A percentile compares a stretch with the other conserved stretches of the same genome.
Evolutionary conservation across 2,329 filamentous ascomycete species (phyloP).

Genomic region (Aspergillus melleus): DNA sequence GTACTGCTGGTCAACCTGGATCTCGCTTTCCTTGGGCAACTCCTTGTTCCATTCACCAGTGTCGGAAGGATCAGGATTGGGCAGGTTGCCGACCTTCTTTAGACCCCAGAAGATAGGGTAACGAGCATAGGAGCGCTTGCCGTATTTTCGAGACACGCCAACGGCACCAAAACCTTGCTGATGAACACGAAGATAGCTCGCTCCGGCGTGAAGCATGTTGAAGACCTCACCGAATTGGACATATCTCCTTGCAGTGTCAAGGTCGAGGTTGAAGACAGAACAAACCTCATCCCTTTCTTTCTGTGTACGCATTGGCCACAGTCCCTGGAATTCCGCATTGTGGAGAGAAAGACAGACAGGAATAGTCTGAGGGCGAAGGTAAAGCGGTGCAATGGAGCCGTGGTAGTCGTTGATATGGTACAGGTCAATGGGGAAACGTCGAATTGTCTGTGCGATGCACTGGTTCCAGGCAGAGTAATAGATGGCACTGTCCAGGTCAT

Average conservation of each 20-base stretch:
- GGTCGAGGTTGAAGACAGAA: conserved; percentile 62
- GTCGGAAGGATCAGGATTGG: conserved; percentile 66
- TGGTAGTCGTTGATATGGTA: conserved; percentile 70
- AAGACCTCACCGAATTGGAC: conserved; percentile 70
- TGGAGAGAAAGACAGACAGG: conserved; percentile 65
- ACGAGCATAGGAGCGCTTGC: conserved; percentile 64
- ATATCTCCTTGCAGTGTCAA: conserved; percentile 59
- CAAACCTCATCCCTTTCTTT: conserved; percentile 65
- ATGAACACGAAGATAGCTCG: conserved; percentile 65
- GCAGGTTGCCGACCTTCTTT: conserved; percentile 61
- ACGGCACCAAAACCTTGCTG: conserved; percentile 69
- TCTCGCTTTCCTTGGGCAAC: conserved; percentile 50
- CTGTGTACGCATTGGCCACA: conserved; percentile 66
- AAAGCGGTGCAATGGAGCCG: conserved; percentile 62
- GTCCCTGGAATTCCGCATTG: conserved; percentile 68
- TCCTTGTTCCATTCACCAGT: conserved; percentile 61
- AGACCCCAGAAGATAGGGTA: conserved; percentile 71
- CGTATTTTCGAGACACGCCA: conserved; percentile 68
- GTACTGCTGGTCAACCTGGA: conserved; percentile 54
- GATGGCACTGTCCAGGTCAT: conserved; percentile 66
- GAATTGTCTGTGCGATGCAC: conserved; percentile 64
- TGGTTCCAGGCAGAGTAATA: conserved; percentile 72
- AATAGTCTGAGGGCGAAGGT: conserved; percentile 63
- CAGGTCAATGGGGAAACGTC: conserved; percentile 63
- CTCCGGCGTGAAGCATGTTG: conserved; percentile 67